Conservation (phyloP, 2,329 filamentous ascomycete species). For the Ceratocystiopsis minuta region DNA sequence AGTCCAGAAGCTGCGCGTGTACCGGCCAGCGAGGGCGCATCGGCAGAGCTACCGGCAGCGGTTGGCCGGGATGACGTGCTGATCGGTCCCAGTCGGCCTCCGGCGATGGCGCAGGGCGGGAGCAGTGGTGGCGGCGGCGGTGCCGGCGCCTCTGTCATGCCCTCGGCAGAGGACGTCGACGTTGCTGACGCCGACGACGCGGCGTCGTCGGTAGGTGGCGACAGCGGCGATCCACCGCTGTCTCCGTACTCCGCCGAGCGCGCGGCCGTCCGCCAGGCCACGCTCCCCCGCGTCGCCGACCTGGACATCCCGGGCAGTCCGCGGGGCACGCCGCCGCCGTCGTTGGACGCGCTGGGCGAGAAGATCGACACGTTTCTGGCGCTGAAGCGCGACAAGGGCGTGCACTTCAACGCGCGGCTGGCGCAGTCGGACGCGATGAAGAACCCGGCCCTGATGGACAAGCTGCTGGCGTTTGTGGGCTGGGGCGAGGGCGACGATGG, state of each 20-base stretch:
- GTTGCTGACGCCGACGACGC: slow-evolving; percentile 4
- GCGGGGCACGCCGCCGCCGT: slow-evolving; percentile 29
- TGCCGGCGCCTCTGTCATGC: too few species aligned
- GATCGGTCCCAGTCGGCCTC: slow-evolving; percentile 8
- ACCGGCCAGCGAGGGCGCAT: too few species aligned
- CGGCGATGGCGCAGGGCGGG: neutral
- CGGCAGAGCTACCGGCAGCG: neutral
- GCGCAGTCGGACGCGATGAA: slow-evolving; percentile 46
- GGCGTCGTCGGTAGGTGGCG: too few species aligned
- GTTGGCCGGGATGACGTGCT: neutral
- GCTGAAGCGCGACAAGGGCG: slow-evolving; percentile 51
- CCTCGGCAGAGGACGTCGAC: slow-evolving; percentile 1
- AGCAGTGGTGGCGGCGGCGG: too few species aligned
- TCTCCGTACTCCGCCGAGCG: slow-evolving; percentile 54
- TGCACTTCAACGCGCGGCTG: slow-evolving; percentile 64
- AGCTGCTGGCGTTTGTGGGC: slow-evolving; percentile 52
- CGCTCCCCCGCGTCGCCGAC: slow-evolving; percentile 53
- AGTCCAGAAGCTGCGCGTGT: too few species aligned
- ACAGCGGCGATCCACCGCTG: slow-evolving; percentile 14
- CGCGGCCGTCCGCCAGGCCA: slow-evolving; percentile 49
- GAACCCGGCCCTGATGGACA: slow-evolving; percentile 56
- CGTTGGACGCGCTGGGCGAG: slow-evolving; percentile 27
- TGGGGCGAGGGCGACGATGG: slow-evolving; percentile 9
- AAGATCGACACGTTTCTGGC: slow-evolving; percentile 60
- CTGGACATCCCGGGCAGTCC: slow-evolving; percentile 60